Evolutionary conservation across 2,329 filamentous ascomycete genomes (phyloP).

Genomic region (Aspergillus niger): DNA sequence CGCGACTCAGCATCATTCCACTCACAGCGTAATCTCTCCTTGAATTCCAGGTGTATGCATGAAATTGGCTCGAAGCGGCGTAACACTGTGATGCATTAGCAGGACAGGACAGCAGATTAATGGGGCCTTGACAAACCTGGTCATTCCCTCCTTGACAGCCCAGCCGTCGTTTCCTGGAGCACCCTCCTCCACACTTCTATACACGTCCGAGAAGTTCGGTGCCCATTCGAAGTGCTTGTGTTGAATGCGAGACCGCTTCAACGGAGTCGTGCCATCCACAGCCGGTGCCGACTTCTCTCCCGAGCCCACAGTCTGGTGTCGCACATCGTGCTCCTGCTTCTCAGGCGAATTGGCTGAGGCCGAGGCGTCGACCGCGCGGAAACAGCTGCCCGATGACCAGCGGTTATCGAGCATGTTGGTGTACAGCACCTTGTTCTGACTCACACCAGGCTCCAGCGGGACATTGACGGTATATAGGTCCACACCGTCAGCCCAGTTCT

Average conservation of each 20-base stretch:
- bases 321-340: conserved; percentile 72
- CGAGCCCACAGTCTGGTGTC: conserved; percentile 52
- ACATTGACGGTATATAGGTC: conserved; percentile 94
- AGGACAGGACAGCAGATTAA: background rate
- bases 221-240: conserved; percentile 96
- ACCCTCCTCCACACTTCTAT: conserved; percentile 78
- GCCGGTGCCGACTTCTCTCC: conserved; percentile 35
- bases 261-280: conserved; percentile 38
- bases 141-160: conserved; percentile 83
- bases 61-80: conserved; percentile 89
- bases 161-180: conserved; percentile 87
- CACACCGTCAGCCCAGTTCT: conserved; percentile 71
- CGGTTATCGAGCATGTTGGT: conserved; percentile 87
- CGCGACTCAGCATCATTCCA: conserved; percentile 40
- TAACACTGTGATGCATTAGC: conserved; percentile 63
- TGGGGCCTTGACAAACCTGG: conserved; percentile 60
- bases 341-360: conserved; percentile 61
- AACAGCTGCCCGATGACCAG: conserved; percentile 83
- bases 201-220: conserved; percentile 82
- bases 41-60: conserved; percentile 70
- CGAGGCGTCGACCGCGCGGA: conserved; percentile 71
- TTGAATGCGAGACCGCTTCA: conserved; percentile 54
- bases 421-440: conserved; percentile 72
- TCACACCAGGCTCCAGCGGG: conserved; percentile 76
- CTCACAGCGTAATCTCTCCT: conserved; percentile 81